Base-by-base conservation (phyloP, 306 rosid genomes). In the Malus sylvestris region DNA sequence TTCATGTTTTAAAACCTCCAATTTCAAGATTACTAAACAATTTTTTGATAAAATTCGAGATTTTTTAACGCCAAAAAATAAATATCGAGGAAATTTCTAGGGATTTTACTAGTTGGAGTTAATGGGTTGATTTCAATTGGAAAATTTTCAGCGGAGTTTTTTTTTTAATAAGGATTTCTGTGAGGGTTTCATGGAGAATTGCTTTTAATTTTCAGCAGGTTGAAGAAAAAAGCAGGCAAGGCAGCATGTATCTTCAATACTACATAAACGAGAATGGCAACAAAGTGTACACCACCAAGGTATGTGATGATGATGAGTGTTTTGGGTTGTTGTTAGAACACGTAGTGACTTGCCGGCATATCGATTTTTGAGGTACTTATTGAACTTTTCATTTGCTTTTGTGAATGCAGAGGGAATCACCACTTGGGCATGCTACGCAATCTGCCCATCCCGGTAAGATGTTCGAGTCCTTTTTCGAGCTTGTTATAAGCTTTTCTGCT, bases 391-490 rank as follows among this genome's bases (percentile, higher is more conserved):
- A 32, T 29, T 63, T 83, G 42, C 30, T 61, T 67, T 73, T 75
- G 4, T 79, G n/a, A 33, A 40, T 82, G 83, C 88, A 93, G 98
- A 93, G 88, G 79, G 97, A 93, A 79, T 77, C 97, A 2, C 98
- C 98, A 19, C 57, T 87, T 10, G 96, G 97, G 65, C 59, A 76
- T 77, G 79, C 89, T 53, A 89, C 98, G 3, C 84, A 87, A 69
- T 93, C 98, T 72, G 98, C 98, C 61, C 97, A 91, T 81, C 98
- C 98, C 68, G 96, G 96, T 91, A 78, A 74, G 73, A 59, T 49
- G 55, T 49, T 5, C 5, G 8, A 1, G 1, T 4, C 55, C 2
- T 51, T 49, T 51, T 51, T 15, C 20, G 55, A 51, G 8, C 55
- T 51, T 18, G 20, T 15, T 51, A 4, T 51, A 0, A 2, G 18